Evolutionary conservation across 2,329 filamentous ascomycete genomes (phyloP).

Genomic region (Alternaria hordeiaustralica): DNA sequence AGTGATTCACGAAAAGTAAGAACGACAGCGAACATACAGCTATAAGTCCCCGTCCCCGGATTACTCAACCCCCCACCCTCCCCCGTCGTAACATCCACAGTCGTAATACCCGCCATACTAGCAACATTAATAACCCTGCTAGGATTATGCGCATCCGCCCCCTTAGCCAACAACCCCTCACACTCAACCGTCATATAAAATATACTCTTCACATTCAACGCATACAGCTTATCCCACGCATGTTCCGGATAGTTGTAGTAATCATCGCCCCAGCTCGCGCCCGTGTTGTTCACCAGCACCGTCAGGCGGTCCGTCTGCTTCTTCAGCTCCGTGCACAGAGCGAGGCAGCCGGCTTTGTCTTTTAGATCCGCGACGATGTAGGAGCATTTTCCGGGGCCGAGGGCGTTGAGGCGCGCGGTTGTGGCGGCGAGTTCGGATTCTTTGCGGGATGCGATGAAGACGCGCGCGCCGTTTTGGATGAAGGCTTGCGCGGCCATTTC

Average conservation of each 20-base stretch:
- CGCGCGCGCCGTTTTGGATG: conserved; percentile 59
- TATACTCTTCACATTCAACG: conserved; percentile 61
- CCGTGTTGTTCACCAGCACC: conserved; percentile 61
- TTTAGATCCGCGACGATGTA: conserved; percentile 61
- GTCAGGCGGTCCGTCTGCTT: conserved; percentile 53
- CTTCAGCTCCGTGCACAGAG: conserved; percentile 56
- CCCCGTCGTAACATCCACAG: conserved; percentile 54
- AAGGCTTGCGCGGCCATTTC: conserved; percentile 64
- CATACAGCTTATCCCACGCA: conserved; percentile 65
- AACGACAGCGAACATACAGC: too few relatives aligned
- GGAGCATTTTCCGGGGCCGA: conserved; percentile 59
- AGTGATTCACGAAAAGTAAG: too few relatives aligned
- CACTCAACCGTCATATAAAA: conserved; percentile 57
- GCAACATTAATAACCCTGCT: conserved; percentile 62
- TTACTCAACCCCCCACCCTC: conserved; percentile 59
- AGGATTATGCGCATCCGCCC: conserved; percentile 51
- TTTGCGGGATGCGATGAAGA: conserved; percentile 62
- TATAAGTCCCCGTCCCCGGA: conserved; percentile 60
- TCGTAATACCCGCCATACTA: conserved; percentile 55
- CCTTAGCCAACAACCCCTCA: conserved; percentile 57
- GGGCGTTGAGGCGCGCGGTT: conserved; percentile 55
- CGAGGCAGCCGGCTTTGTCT: conserved; percentile 59
- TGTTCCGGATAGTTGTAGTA: conserved; percentile 65
- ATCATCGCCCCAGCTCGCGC: conserved; percentile 62
- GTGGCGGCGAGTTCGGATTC: conserved; percentile 58